phyloP scores from a whole-genome alignment of 2,329 filamentous ascomycete species.

The Colletotrichum sp. region DNA sequence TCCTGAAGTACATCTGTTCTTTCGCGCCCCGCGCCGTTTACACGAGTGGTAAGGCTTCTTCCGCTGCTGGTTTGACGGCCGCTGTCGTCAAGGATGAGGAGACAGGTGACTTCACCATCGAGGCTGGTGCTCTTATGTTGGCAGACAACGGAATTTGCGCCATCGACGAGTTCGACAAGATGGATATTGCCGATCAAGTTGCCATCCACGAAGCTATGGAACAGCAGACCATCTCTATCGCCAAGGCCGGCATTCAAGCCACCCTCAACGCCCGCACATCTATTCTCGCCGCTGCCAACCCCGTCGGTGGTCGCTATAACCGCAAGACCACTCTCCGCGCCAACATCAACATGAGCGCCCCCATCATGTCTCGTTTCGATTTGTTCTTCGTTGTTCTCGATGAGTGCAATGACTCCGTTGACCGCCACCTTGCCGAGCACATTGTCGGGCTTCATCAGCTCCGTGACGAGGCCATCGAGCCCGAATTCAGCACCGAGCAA shows the following conservation, averaged over 20 bases:
- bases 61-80: slow-evolving; percentile 94
- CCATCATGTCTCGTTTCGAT: slow-evolving; percentile 99
- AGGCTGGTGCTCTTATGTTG: slow-evolving; percentile 96
- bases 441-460: slow-evolving; percentile 94
- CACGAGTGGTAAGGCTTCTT: slow-evolving; percentile 96
- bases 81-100: slow-evolving; percentile 98
- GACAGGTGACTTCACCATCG: slow-evolving; percentile 98
- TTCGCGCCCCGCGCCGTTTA: slow-evolving; percentile 97
- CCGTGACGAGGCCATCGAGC: slow-evolving; percentile 87
- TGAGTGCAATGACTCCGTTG: slow-evolving; percentile 91
- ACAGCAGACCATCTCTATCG: slow-evolving; percentile 99
- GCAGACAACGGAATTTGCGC: slow-evolving; percentile 97
- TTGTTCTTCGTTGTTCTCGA: slow-evolving; percentile 98
- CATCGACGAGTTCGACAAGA: slow-evolving; percentile 99
- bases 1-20: slow-evolving; percentile 96
- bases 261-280: slow-evolving; percentile 95
- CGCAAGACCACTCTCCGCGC: slow-evolving; percentile 90
- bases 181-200: slow-evolving; percentile 96
- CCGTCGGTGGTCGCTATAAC: slow-evolving; percentile 95
- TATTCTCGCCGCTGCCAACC: slow-evolving; percentile 95
- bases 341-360: slow-evolving; percentile 98
- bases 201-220: slow-evolving; percentile 99
- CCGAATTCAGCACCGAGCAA: slow-evolving; percentile 95
- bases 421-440: slow-evolving; percentile 90
- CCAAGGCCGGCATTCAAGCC: slow-evolving; percentile 97